These are phyloP conservation scores for Schizochytrium sp. DNA, from an alignment of 108 stramenopile genomes.

Conservation along the genomic window DNA sequence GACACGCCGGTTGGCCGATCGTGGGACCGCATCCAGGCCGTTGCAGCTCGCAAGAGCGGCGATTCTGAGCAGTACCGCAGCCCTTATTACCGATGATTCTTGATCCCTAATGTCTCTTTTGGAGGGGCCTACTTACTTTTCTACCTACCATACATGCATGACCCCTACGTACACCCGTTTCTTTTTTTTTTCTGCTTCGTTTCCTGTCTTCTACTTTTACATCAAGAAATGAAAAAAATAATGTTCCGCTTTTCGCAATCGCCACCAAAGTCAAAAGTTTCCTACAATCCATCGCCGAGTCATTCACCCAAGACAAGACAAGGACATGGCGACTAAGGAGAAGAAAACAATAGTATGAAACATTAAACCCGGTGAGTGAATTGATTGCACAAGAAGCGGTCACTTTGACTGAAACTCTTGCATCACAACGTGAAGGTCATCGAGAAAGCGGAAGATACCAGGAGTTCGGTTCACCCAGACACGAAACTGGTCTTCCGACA, in stretches of 20 bases:
- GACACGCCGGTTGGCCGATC: background rate
- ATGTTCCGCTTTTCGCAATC: no score
- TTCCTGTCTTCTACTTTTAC: background rate
- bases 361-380: background rate
- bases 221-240: background rate
- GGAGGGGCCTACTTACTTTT: background rate
- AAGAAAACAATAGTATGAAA: background rate
- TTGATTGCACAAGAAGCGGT: background rate
- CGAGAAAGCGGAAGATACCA: background rate
- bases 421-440: background rate
- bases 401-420: background rate
- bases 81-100: background rate
- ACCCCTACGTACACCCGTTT: background rate
- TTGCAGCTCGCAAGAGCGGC: constrained; percentile 1
- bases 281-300: no score
- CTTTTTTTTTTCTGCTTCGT: background rate
- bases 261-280: no score
- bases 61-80: background rate
- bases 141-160: background rate
- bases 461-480: background rate
- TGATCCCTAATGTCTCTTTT: background rate
- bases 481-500: background rate
- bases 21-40: constrained; percentile 7
- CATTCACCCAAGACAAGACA: no score
- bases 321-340: no score